Percentiles rank a stretch among this genome's conserved stretches.
These are phyloP conservation scores for Suhomyces coccinellae DNA, from an alignment of 1,139 yeast species.

Conservation along the genomic window DNA sequence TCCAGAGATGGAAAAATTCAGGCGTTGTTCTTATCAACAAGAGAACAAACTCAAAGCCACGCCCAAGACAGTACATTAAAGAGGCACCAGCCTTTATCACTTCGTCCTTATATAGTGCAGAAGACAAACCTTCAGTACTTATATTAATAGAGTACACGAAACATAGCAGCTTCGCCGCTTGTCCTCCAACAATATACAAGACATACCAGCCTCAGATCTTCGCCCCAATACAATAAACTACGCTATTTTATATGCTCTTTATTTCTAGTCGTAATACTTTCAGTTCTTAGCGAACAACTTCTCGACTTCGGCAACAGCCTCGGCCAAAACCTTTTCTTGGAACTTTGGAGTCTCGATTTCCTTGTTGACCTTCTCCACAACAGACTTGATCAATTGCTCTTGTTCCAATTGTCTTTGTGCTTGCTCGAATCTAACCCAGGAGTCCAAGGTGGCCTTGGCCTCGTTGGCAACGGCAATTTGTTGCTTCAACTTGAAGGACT, in stretches of 20 bases:
- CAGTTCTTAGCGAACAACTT: conserved; percentile 63
- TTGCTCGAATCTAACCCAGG: conserved; percentile 98
- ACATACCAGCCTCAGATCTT: not conserved
- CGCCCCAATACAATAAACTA: not conserved
- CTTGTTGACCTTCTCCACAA: conserved; percentile 84
- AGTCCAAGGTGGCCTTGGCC: conserved; percentile 94
- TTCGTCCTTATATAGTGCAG: not conserved
- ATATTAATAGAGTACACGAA: no score
- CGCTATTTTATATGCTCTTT: conserved; percentile 2
- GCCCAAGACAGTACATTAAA: no score
- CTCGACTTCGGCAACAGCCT: conserved; percentile 91
- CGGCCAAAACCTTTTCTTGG: conserved; percentile 90
- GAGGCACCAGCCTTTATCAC: not conserved
- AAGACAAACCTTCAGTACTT: no score
- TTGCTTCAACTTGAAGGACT: conserved; percentile 91
- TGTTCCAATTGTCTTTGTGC: conserved; percentile 97
- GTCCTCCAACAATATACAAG: no score
- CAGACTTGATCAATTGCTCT: conserved; percentile 83
- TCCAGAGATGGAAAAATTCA: no score
- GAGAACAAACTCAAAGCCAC: no score
- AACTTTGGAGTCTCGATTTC: conserved; percentile 85
- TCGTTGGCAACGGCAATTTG: conserved; percentile 80
- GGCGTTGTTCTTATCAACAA: no score
- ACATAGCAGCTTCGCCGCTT: no score
- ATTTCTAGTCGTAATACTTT: conserved; percentile 11